A percentile compares a stretch with the other conserved stretches of the same genome.
Evolutionary conservation across 78 protist genomes (phyloP).

Genomic region (Trichosphaerium sp.): DNA sequence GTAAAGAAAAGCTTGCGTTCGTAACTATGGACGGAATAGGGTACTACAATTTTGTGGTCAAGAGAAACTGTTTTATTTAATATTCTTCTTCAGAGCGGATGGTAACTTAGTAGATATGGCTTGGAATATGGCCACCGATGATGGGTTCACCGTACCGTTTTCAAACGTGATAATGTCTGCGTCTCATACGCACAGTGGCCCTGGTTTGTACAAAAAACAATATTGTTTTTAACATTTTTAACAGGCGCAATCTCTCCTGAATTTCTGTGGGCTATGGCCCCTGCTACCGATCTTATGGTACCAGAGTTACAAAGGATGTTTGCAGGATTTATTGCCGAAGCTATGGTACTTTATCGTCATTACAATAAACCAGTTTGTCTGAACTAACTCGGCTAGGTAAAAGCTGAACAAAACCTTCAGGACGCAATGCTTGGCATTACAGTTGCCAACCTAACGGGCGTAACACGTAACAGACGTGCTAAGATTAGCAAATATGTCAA

Average conservation of each 20-base stretch:
- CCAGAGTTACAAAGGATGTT: background rate
- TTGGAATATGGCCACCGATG: background rate
- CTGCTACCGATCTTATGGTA: background rate
- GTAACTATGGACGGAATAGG: background rate
- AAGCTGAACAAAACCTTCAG: background rate
- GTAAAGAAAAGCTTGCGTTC: background rate
- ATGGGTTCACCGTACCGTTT: background rate
- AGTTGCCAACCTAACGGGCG: background rate
- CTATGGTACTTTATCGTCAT: too few species aligned
- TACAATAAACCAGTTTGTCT: too few species aligned
- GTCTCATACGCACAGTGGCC: constrained; percentile 14
- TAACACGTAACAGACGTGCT: constrained; percentile 6
- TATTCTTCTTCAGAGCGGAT: too few species aligned
- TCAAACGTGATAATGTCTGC: background rate
- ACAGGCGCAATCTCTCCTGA: constrained; percentile 5
- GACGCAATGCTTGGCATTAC: background rate
- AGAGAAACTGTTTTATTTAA: too few species aligned
- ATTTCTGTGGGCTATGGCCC: background rate
- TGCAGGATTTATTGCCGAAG: background rate
- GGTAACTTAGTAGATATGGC: background rate
- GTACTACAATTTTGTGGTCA: too few species aligned
- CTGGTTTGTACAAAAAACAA: too few species aligned
- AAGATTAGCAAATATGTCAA: background rate
- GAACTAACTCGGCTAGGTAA: too few species aligned
- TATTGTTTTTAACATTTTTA: too few species aligned